Evolutionary conservation across 805 yeast genomes (phyloP).

Genomic region (Starmera pachycereana): DNA sequence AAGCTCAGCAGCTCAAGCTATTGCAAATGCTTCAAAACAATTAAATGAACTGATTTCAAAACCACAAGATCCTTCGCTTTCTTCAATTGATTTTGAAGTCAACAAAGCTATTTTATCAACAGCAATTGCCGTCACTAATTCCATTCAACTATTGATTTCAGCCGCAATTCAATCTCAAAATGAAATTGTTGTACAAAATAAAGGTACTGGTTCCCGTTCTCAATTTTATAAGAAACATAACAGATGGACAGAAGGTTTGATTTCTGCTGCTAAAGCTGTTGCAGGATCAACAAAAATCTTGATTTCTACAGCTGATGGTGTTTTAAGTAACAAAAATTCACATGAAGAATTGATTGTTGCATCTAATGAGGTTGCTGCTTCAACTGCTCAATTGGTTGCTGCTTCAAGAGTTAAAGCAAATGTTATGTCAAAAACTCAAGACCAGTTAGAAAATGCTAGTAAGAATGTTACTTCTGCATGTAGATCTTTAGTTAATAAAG

Average conservation of each 20-base stretch:
- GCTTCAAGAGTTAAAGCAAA: constrained; percentile 83
- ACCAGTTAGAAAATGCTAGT: constrained; percentile 57
- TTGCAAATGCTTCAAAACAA: constrained; percentile 53
- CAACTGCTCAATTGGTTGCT: constrained; percentile 87
- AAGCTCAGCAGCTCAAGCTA: constrained; percentile 60
- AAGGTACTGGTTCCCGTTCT: constrained; percentile 54
- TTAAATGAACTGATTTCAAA: constrained; percentile 40
- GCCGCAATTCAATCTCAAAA: constrained; percentile 75
- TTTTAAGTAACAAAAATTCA: constrained; percentile 47
- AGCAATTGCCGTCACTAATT: constrained; percentile 71
- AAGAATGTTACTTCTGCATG: constrained; percentile 69
- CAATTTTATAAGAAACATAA: constrained; percentile 80
- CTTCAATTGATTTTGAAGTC: constrained; percentile 52
- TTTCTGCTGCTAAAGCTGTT: constrained; percentile 81
- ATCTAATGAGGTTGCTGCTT: constrained; percentile 84
- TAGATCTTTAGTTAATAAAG: constrained; percentile 57
- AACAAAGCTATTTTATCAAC: constrained; percentile 71
- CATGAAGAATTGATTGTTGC: constrained; percentile 84
- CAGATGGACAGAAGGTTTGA: constrained; percentile 89
- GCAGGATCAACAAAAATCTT: constrained; percentile 76
- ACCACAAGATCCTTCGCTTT: constrained; percentile 39
- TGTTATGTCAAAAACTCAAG: constrained; percentile 68
- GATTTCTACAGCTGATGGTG: constrained; percentile 82
- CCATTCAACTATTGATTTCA: constrained; percentile 58
- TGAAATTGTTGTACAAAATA: constrained; percentile 67